These are phyloP conservation scores for Prunus mira DNA, from an alignment of 306 rosid species.

Conservation along the genomic window DNA sequence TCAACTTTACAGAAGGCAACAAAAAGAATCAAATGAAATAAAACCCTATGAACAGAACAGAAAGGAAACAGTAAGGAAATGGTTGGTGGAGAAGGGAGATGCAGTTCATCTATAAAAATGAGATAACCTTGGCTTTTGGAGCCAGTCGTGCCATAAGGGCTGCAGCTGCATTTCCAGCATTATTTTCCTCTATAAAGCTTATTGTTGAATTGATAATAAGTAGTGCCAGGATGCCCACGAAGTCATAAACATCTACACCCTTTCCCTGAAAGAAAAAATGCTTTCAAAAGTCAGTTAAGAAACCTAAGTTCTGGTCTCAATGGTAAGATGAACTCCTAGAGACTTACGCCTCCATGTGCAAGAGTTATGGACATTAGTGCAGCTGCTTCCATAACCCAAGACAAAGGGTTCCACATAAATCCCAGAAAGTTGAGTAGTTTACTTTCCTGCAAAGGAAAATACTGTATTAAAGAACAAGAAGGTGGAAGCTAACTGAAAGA, in stretches of 20 bases:
- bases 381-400: slow-evolving; percentile 36
- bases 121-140: slow-evolving; percentile 26
- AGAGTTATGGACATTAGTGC: slow-evolving; percentile 22
- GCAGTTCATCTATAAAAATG: background rate
- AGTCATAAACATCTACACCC: slow-evolving; percentile 17
- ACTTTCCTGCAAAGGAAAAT: slow-evolving; percentile 16
- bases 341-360: slow-evolving; percentile 17
- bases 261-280: slow-evolving; percentile 12
- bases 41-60: background rate
- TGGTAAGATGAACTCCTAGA: background rate
- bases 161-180: slow-evolving; percentile 28
- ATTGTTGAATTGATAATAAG: slow-evolving; percentile 26
- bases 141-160: slow-evolving; percentile 32
- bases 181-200: slow-evolving; percentile 27
- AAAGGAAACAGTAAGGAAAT: background rate
- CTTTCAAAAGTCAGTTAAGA: background rate
- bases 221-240: slow-evolving; percentile 13
- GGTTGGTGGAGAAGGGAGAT: background rate
- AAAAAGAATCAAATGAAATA: background rate
- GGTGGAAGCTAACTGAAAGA: background rate
- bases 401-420: slow-evolving; percentile 30
- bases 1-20: background rate
- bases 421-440: slow-evolving; percentile 23
- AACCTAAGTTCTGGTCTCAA: background rate
- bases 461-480: background rate